phyloP scores from a whole-genome alignment of 139 green algal species.

The Chlamydomonas incerta region DNA sequence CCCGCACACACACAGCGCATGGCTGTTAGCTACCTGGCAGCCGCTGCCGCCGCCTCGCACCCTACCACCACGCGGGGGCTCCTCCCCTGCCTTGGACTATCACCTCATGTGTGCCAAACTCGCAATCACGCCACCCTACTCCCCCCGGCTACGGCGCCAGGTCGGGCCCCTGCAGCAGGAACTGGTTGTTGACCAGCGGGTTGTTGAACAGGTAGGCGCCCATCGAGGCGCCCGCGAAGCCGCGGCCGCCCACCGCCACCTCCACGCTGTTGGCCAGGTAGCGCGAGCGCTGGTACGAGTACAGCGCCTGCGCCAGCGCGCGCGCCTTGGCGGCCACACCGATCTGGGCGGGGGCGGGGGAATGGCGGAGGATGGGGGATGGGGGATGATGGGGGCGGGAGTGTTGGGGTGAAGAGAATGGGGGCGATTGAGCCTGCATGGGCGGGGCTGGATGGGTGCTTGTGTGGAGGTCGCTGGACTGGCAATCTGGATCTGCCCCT shows the following conservation, averaged over 20 bases:
- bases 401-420: not conserved
- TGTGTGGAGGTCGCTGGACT: too few species aligned
- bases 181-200: slow-evolving; percentile 28
- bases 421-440: too few species aligned
- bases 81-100: too few species aligned
- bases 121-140: too few species aligned
- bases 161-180: slow-evolving; percentile 40
- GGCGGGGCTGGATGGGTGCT: too few species aligned
- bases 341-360: not conserved
- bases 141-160: not conserved
- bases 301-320: slow-evolving; percentile 19
- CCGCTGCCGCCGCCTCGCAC: too few species aligned
- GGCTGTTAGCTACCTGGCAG: too few species aligned
- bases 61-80: too few species aligned
- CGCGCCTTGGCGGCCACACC: slow-evolving; percentile 36
- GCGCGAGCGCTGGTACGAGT: slow-evolving; percentile 16
- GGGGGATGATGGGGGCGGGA: not conserved
- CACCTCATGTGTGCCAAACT: too few species aligned
- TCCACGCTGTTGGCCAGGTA: slow-evolving; percentile 27
- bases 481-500: too few species aligned
- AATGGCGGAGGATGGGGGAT: not conserved
- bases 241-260: not conserved
- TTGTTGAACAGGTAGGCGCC: slow-evolving; percentile 37
- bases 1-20: too few species aligned
- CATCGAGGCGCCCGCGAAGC: slow-evolving; percentile 2